A percentile compares a stretch with the other conserved stretches of the same genome.
Conservation (phyloP, 2,329 filamentous ascomycete genomes). For the Colletotrichum musicola region DNA sequence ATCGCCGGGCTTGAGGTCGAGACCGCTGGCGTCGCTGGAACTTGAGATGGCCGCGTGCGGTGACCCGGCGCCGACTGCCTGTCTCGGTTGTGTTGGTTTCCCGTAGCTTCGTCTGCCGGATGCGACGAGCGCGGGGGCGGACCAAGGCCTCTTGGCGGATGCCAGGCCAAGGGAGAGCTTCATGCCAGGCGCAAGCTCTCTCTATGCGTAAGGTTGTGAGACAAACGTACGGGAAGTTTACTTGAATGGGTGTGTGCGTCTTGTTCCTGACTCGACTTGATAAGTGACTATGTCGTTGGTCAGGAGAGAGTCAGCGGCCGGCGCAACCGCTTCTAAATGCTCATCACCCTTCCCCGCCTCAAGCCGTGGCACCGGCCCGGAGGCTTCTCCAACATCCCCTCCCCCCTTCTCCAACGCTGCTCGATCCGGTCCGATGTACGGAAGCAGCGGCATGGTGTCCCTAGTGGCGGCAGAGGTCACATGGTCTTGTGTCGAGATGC, state of each 20-base stretch:
- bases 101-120: conserved; percentile 30
- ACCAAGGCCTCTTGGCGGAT: conserved; percentile 28
- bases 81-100: conserved; percentile 32
- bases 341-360: conserved; percentile 16
- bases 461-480: conserved; percentile 11
- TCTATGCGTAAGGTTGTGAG: background rate
- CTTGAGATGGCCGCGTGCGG: conserved; percentile 20
- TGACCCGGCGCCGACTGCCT: conserved; percentile 21
- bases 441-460: conserved; percentile 32
- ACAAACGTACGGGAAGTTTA: background rate
- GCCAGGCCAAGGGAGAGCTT: conserved; percentile 16
- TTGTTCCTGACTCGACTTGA: background rate
- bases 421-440: conserved; percentile 29
- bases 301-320: background rate
- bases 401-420: conserved; percentile 7
- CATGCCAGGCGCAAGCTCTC: conserved; percentile 8
- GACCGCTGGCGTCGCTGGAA: background rate
- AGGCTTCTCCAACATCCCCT: background rate
- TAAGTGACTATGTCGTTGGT: background rate
- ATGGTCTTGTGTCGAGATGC: background rate
- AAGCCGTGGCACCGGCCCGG: conserved; percentile 7
- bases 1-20: background rate
- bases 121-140: background rate
- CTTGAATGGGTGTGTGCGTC: background rate
- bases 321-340: conserved; percentile 13